phyloP scores from a whole-genome alignment of 345 rosid species.

The Syzygium oleosum region DNA sequence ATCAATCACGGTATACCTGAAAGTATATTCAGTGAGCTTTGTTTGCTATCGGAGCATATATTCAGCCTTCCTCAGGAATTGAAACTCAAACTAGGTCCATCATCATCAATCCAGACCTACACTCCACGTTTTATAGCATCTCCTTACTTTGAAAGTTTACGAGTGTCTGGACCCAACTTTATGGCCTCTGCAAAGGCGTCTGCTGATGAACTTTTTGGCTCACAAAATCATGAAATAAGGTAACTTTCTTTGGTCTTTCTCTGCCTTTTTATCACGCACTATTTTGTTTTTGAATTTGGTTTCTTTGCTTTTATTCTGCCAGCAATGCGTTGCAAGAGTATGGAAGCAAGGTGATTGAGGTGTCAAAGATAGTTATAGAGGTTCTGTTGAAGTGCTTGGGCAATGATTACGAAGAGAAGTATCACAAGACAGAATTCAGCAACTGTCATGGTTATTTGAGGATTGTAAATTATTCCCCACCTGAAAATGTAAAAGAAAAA shows the following conservation, averaged over 20 bases:
- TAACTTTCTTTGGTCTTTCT: slow-evolving; percentile 4
- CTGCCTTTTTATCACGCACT: not conserved
- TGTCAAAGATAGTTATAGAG: slow-evolving; percentile 44
- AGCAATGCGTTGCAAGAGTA: slow-evolving; percentile 54
- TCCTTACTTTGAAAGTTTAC: slow-evolving; percentile 66
- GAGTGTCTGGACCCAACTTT: slow-evolving; percentile 62
- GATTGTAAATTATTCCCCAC: slow-evolving; percentile 49
- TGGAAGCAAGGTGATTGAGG: slow-evolving; percentile 42
- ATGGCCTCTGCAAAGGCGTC: slow-evolving; percentile 42
- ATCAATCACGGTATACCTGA: slow-evolving; percentile 57
- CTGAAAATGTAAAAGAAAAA: slow-evolving; percentile 23
- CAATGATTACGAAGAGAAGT: slow-evolving; percentile 22
- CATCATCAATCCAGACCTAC: slow-evolving; percentile 28
- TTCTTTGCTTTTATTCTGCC: not conserved
- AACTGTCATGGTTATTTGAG: slow-evolving; percentile 64
- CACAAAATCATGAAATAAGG: slow-evolving; percentile 36
- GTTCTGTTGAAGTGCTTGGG: slow-evolving; percentile 41
- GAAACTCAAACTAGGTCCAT: slow-evolving; percentile 58
- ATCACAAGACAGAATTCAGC: slow-evolving; percentile 33
- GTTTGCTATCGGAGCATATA: slow-evolving; percentile 27
- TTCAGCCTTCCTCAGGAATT: slow-evolving; percentile 42
- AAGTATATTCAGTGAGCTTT: slow-evolving; percentile 21
- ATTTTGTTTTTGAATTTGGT: not conserved
- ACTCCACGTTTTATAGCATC: slow-evolving; percentile 69
- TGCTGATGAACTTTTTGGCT: slow-evolving; percentile 34